phyloP scores from a whole-genome alignment of 768 basidiomycete genomes.

The Dioszegia crocea region DNA sequence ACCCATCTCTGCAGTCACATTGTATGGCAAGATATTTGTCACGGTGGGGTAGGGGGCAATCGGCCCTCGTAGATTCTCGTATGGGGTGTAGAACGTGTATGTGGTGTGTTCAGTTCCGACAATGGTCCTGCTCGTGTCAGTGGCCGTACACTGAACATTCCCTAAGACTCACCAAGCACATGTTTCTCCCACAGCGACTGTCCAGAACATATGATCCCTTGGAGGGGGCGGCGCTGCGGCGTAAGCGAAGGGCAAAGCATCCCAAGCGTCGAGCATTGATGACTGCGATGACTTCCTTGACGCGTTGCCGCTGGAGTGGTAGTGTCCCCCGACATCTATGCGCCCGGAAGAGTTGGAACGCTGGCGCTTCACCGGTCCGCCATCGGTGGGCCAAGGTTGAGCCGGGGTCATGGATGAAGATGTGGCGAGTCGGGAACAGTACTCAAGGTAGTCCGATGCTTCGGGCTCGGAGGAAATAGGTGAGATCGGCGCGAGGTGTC shows the following conservation, averaged over 20 bases:
- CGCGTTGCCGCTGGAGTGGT: slow-evolving; percentile 19
- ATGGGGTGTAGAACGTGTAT: slow-evolving; percentile 43
- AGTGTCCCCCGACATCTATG: slow-evolving; percentile 12
- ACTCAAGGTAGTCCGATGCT: slow-evolving; percentile 39
- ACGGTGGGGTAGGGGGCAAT: slow-evolving; percentile 36
- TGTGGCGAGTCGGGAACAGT: slow-evolving; percentile 28
- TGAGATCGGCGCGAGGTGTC: slow-evolving; percentile 36
- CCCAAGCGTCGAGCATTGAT: slow-evolving; percentile 13
- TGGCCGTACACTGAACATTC: not conserved
- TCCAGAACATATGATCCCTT: slow-evolving; percentile 22
- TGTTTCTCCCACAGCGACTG: slow-evolving; percentile 32
- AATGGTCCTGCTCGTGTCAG: slow-evolving; percentile 36
- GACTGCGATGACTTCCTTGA: slow-evolving; percentile 23
- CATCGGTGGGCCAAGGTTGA: slow-evolving; percentile 21
- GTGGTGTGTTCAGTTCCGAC: slow-evolving; percentile 42
- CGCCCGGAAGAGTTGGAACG: slow-evolving; percentile 28
- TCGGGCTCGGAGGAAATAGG: slow-evolving; percentile 31
- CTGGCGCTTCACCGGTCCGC: slow-evolving; percentile 33
- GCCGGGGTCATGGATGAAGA: slow-evolving; percentile 30
- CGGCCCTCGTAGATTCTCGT: slow-evolving; percentile 22
- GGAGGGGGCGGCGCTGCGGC: too few relatives aligned
- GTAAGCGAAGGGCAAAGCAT: not conserved
- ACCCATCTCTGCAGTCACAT: too few relatives aligned
- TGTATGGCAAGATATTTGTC: too few relatives aligned
- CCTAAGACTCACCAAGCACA: slow-evolving; percentile 27